Percentiles rank a stretch among this genome's conserved stretches.
Conservation (phyloP, 495 filamentous ascomycete genomes). For the Neurospora tetrasperma region DNA sequence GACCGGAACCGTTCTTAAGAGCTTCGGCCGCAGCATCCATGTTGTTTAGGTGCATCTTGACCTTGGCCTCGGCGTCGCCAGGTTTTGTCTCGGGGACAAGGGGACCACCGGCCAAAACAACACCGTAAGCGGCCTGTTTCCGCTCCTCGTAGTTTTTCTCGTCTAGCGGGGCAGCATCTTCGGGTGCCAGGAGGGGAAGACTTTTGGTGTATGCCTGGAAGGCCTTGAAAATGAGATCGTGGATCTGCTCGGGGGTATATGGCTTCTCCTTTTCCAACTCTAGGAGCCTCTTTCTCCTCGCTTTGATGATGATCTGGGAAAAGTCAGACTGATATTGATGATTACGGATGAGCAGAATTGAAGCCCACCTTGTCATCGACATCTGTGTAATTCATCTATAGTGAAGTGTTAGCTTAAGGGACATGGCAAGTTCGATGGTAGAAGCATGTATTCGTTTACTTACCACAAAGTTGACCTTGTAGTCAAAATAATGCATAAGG, state of each 20-base stretch:
- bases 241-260: conserved; percentile 30
- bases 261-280: conserved; percentile 42
- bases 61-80: conserved; percentile 67
- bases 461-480: conserved; percentile 70
- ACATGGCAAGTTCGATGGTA: not conserved
- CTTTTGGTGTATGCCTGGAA: conserved; percentile 69
- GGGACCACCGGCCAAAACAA: conserved; percentile 52
- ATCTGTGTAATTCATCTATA: conserved; percentile 78
- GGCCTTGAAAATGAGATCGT: conserved; percentile 51
- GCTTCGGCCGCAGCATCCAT: conserved; percentile 50
- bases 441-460: not conserved
- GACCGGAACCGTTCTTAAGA: conserved; percentile 36
- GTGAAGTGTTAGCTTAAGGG: not conserved
- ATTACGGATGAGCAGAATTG: not conserved
- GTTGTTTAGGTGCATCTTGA: conserved; percentile 85
- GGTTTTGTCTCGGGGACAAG: conserved; percentile 49
- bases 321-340: not conserved
- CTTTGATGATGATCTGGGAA: conserved; percentile 69
- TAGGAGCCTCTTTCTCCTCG: conserved; percentile 66
- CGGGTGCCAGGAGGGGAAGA: conserved; percentile 48
- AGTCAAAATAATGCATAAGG: conserved; percentile 76
- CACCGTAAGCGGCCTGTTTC: conserved; percentile 51
- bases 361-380: conserved; percentile 72
- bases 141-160: conserved; percentile 45
- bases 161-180: conserved; percentile 20